Evolutionary conservation across 73 alveolate genomes (phyloP), one percentile per base, ranked within the genome.

Genomic region (Paramecium tetraurelia): DNA sequence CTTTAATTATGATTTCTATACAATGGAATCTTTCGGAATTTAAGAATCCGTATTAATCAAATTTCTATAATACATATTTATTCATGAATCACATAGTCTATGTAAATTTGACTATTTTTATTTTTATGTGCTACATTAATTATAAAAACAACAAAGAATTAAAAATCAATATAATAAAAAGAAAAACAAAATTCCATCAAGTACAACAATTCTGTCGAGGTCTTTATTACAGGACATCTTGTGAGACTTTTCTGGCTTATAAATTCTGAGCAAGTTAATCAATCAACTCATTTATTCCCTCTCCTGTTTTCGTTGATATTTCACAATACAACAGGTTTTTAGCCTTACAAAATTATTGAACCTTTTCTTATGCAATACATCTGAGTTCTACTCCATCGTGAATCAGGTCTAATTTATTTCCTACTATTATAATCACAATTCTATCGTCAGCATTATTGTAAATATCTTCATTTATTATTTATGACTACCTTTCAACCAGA

Each of bases 401-500:
- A 31, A 63, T 63, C 12, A 63, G 9, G 11, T 63, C 84, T 63
- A 63, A 63, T 33, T 63, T 63, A 33, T 63, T 63, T 63, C 84
- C 84, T 27, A 63, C 84, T 63, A 63, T 27, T 63, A 63, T 63
- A 1, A 63, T 63, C 50, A 63, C 84, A 31, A 63, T 63, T 63
- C 84, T 63, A 27, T 63, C 84, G 31, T 63, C 84, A 6, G 84
- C 84, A 63, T 63, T 31, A 24, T 63, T 63, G 16, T 63, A 63
- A 14, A 63, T 63, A 63, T 63, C 84, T 53, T 53, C 69, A 53
- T 53, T 53, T 63, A 63, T 12, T 10, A 33, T 22, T 24, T 8
- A 63, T 22, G 21, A 4, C 11, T 85, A 69, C 93, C 97, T 58
- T 94, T 83, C 20, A 95, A 46, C 97, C 97, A 95, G 11, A 59